Evolutionary conservation across 2,329 filamentous ascomycete species (phyloP).

Genomic region (Sarocladiaceae sp.): DNA sequence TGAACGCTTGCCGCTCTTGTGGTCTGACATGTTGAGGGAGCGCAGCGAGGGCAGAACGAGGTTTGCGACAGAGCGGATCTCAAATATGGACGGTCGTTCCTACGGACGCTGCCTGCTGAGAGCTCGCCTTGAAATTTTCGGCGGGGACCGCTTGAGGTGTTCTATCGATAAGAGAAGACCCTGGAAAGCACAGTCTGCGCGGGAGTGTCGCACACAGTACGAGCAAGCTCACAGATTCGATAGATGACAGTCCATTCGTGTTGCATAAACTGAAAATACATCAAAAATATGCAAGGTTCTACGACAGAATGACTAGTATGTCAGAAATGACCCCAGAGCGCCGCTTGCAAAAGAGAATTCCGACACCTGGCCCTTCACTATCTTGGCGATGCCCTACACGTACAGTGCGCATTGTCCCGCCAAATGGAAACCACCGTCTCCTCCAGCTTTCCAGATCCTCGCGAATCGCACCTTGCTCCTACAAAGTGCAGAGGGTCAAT

Average conservation of each 20-base stretch:
- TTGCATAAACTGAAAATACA: not conserved
- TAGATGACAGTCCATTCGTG: too few relatives aligned
- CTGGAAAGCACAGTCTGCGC: constrained; percentile 14
- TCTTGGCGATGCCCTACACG: not conserved
- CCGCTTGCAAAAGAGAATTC: too few relatives aligned
- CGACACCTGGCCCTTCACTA: too few relatives aligned
- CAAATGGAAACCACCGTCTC: not conserved
- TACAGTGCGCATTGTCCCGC: not conserved
- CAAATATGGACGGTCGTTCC: not conserved
- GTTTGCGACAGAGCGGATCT: constrained; percentile 9
- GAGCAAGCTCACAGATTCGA: not conserved
- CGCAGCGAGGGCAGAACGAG: constrained; percentile 7
- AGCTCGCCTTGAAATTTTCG: constrained; percentile 20
- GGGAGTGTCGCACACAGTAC: not conserved
- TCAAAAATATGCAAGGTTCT: too few relatives aligned
- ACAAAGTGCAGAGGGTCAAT: too few relatives aligned
- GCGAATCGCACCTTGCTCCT: too few relatives aligned
- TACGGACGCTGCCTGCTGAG: too few relatives aligned
- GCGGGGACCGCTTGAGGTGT: constrained; percentile 15
- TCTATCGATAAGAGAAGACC: constrained; percentile 26
- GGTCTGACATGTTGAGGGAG: constrained; percentile 31
- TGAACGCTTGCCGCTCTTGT: constrained; percentile 34
- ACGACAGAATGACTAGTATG: too few relatives aligned
- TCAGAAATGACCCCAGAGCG: too few relatives aligned
- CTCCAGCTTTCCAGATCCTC: too few relatives aligned